These are phyloP conservation scores for Claviceps quebecensis DNA, from an alignment of 2,329 filamentous ascomycete species.

Conservation along the genomic window DNA sequence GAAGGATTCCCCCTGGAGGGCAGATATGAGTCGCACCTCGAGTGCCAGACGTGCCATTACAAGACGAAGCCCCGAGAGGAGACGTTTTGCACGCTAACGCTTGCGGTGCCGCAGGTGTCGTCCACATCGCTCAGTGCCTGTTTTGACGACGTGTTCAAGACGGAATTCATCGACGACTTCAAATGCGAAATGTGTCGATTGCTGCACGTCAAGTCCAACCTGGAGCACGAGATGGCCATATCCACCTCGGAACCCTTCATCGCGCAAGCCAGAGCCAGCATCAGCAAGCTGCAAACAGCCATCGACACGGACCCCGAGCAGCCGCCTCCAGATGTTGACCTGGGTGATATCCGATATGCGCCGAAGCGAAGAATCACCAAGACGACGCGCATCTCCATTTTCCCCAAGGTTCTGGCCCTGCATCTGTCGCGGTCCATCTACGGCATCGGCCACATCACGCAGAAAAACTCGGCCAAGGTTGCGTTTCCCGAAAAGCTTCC, in stretches of 20 bases:
- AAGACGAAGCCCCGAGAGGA: constrained; percentile 73
- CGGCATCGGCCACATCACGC: constrained; percentile 59
- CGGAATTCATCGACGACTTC: constrained; percentile 93
- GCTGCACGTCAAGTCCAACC: constrained; percentile 56
- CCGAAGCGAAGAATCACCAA: constrained; percentile 77
- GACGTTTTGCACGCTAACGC: constrained; percentile 79
- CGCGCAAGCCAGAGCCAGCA: constrained; percentile 38
- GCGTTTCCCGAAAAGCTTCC: constrained; percentile 78
- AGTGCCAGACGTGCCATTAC: constrained; percentile 82
- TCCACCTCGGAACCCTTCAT: constrained; percentile 39
- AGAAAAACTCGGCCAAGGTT: constrained; percentile 91
- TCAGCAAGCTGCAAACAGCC: constrained; percentile 52
- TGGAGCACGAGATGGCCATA: constrained; percentile 44
- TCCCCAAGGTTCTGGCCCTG: constrained; percentile 80
- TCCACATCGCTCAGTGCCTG: constrained; percentile 74
- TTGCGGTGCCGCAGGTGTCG: constrained; percentile 75
- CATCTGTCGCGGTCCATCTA: constrained; percentile 92
- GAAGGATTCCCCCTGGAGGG: constrained; percentile 87
- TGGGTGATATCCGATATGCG: constrained; percentile 61
- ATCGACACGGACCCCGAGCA: constrained; percentile 73
- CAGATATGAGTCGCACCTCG: constrained; percentile 82
- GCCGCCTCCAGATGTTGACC: constrained; percentile 52
- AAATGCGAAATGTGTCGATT: constrained; percentile 87
- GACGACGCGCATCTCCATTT: constrained; percentile 73
- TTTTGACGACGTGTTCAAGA: constrained; percentile 88